Evolutionary conservation across 768 basidiomycete genomes (phyloP).

Genomic region (Boletus huronensis): DNA sequence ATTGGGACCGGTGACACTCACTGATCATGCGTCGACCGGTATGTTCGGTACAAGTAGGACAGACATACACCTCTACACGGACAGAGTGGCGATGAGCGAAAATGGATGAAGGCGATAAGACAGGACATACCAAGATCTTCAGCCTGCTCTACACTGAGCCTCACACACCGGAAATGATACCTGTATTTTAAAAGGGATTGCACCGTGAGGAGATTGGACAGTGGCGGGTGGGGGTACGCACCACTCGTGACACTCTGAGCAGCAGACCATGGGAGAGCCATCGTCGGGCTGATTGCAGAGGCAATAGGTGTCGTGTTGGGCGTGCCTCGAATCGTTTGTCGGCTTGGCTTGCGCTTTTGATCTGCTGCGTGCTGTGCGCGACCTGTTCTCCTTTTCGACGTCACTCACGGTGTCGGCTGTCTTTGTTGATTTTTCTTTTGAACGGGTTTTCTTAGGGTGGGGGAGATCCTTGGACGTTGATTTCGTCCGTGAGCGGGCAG

Average conservation of each 20-base stretch:
- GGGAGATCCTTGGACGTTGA: constrained; percentile 21
- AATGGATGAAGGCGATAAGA: background rate
- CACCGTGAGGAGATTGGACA: constrained; percentile 2
- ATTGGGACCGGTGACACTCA: constrained; percentile 56
- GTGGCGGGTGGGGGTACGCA: constrained; percentile 31
- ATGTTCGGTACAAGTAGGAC: constrained; percentile 51
- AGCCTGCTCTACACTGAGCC: constrained; percentile 58
- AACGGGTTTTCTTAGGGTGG: background rate
- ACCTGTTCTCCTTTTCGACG: constrained; percentile 32
- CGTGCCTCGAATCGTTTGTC: constrained; percentile 13
- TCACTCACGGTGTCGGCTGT: constrained; percentile 23
- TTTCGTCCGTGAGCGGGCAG: constrained; percentile 45
- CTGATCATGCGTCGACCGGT: constrained; percentile 68
- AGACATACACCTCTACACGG: constrained; percentile 55
- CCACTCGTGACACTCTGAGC: constrained; percentile 72
- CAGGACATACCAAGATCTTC: constrained; percentile 71
- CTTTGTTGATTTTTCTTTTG: constrained; percentile 20
- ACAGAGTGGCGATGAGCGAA: constrained; percentile 14
- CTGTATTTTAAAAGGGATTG: constrained; percentile 36
- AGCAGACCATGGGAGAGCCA: constrained; percentile 78
- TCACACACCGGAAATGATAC: constrained; percentile 82
- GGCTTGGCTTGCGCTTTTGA: constrained; percentile 21
- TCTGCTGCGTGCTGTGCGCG: constrained; percentile 17
- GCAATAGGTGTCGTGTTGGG: constrained; percentile 40
- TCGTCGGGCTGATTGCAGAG: constrained; percentile 67